Base-by-base conservation (phyloP, 2,329 filamentous ascomycete genomes). In the Trichoderma brevicompactum region DNA sequence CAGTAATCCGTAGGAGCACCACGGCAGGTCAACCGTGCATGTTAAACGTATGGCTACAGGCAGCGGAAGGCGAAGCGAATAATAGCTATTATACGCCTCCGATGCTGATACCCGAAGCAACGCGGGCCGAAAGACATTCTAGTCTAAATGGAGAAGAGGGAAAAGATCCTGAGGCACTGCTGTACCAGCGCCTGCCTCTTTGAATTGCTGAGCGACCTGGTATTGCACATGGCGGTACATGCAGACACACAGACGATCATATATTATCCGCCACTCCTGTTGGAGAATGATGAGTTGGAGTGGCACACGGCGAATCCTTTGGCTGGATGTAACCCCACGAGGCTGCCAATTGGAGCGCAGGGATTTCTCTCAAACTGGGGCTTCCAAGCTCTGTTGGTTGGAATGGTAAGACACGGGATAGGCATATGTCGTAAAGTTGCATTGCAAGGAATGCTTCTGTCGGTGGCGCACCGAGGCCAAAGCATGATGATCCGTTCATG, bases 341-440 rank as follows among this genome's bases (percentile, higher is more conserved):
- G 56, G 56, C 44, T 60, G 28, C 56, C 56, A 49, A 60, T 60
- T 49, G 56, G 56, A 60, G 15, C 23, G 15, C 19, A 10, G 49
- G 56, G 36, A 43, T 28, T 12, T n/a, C 36, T 13, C 34, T 28
- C 40, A 41, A 28, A 46, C 32, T 60, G 56, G 56, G 56, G 34
- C 19, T 49, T 60, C 23, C 7, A 12, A 48, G 19, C 52, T 54
- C 9, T 48, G 44, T 38, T 40, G 17, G 34, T 9, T 54, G 34
- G 52, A 40, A 23, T 15, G 52, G 52, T 54, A 54, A 54, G 52
- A 54, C 34, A 54, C 52, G 52, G 52, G 50, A 53, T 38, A 36
- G 8, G 44, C 56, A 49, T 60, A 43, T 28, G 23, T 28, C 23
- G 52, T 12, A 13, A 38, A 60, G 56, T 38, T 48, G 34, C 56